Percentiles rank a stretch among this genome's conserved stretches.
Evolutionary conservation across 164 flowering plant genomes (phyloP).

Genomic region (Aristolochia californica): DNA sequence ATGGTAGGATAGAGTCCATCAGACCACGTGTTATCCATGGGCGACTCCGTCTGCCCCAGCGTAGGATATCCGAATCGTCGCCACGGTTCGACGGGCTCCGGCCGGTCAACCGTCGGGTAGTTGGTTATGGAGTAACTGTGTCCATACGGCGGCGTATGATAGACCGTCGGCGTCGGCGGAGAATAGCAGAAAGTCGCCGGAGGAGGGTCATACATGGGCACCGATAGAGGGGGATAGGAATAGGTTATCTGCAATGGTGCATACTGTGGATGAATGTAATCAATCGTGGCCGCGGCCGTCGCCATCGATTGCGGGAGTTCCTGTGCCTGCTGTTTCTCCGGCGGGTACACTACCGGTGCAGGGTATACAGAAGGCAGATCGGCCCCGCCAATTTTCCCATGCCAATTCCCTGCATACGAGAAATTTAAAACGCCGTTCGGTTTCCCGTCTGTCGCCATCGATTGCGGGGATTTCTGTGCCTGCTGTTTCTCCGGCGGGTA

Average conservation of each 20-base stretch:
- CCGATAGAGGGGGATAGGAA: slow-evolving; percentile 3
- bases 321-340: too few relatives aligned
- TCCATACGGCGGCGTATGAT: too few relatives aligned
- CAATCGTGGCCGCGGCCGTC: neutral
- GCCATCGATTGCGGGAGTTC: neutral
- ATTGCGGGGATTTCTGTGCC: neutral
- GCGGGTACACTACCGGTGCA: neutral
- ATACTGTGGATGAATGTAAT: too few relatives aligned
- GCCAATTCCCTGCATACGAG: slow-evolving; percentile 26
- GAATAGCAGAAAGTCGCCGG: neutral
- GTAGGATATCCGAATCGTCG: too few relatives aligned
- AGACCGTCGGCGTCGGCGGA: neutral
- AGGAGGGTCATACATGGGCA: neutral
- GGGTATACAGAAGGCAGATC: too few relatives aligned
- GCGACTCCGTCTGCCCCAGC: neutral
- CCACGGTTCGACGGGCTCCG: too few relatives aligned
- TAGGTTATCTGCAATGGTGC: too few relatives aligned
- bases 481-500: neutral
- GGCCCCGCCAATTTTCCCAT: neutral
- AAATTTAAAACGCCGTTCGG: slow-evolving; percentile 45
- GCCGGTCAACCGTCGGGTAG: too few relatives aligned
- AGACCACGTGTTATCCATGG: too few relatives aligned
- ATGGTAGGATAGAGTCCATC: too few relatives aligned
- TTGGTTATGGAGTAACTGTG: too few relatives aligned
- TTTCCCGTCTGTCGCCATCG: slow-evolving; percentile 31